These are phyloP conservation scores for Pholiota microspora DNA, from an alignment of 768 basidiomycete species.

Conservation along the genomic window DNA sequence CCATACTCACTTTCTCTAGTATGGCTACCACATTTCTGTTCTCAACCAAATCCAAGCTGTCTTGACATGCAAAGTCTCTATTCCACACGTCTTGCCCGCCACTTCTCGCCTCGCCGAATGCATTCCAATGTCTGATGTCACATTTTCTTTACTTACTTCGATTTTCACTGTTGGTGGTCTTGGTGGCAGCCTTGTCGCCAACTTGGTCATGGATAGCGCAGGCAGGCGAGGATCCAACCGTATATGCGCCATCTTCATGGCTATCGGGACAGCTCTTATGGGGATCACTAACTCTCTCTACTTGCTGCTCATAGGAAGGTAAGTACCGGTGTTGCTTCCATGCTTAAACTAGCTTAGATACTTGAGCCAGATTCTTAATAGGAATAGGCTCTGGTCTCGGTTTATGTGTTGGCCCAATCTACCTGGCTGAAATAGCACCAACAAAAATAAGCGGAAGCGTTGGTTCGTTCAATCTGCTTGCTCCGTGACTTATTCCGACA, in stretches of 20 bases:
- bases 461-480: conserved; percentile 39
- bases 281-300: conserved; percentile 54
- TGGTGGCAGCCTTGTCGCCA: conserved; percentile 68
- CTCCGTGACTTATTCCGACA: neutral
- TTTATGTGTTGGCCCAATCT: conserved; percentile 80
- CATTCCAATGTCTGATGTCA: conserved; percentile 73
- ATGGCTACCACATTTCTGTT: conserved; percentile 91
- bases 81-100: conserved; percentile 21
- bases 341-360: neutral
- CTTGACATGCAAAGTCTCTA: conserved; percentile 59
- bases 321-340: conserved; percentile 16
- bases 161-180: conserved; percentile 89
- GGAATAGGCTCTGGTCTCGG: conserved; percentile 75
- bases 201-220: conserved; percentile 62
- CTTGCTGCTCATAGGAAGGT: conserved; percentile 67
- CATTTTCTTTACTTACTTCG: conserved; percentile 82
- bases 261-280: conserved; percentile 65
- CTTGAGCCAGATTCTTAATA: conserved; percentile 49
- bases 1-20: conserved; percentile 35
- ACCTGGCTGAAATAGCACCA: conserved; percentile 84
- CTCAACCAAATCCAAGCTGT: conserved; percentile 86
- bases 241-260: conserved; percentile 53
- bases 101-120: conserved; percentile 60
- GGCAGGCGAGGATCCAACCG: conserved; percentile 71
- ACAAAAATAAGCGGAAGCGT: conserved; percentile 70